Conservation (phyloP, 768 basidiomycete species). For the Pisolithus sp. region DNA sequence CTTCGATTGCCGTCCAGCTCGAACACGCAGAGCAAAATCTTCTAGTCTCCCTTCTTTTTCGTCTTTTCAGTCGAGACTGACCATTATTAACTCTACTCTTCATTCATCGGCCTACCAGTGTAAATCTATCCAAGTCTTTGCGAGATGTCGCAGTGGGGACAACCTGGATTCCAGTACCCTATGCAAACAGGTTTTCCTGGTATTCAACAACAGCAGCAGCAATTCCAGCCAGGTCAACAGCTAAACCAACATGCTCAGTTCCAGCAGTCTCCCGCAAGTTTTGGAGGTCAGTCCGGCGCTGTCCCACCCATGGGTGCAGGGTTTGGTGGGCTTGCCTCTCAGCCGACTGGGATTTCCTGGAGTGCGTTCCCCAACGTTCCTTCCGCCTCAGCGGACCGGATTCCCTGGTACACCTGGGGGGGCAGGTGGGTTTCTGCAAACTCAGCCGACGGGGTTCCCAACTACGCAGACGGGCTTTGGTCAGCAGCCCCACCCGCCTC, state of each 20-base stretch:
- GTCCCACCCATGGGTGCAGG: conserved; percentile 25
- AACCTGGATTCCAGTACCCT: conserved; percentile 55
- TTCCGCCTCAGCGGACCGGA: conserved; percentile 40
- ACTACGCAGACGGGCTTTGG: conserved; percentile 21
- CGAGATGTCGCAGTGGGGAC: conserved; percentile 75
- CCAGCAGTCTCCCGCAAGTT: conserved; percentile 34
- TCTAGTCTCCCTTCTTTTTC: background rate
- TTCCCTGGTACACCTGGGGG: conserved; percentile 26
- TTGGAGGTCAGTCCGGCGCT: conserved; percentile 22
- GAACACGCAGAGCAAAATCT: too few relatives aligned
- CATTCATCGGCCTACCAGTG: background rate
- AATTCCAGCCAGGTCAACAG: conserved; percentile 31
- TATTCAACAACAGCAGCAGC: conserved; percentile 42
- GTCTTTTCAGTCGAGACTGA: background rate
- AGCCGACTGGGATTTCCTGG: conserved; percentile 53
- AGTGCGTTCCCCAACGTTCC: conserved; percentile 34
- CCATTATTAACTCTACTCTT: background rate
- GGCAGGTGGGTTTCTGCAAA: conserved; percentile 37
- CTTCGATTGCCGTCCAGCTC: conserved; percentile 1
- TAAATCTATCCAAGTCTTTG: background rate
- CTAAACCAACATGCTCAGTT: conserved; percentile 29
- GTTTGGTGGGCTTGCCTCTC: conserved; percentile 44
- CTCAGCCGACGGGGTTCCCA: conserved; percentile 48
- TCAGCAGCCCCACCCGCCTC: conserved; percentile 44
- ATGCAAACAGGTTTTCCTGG: conserved; percentile 60